phyloP scores from a whole-genome alignment of 768 basidiomycete genomes.

The Lactarius psammicola region DNA sequence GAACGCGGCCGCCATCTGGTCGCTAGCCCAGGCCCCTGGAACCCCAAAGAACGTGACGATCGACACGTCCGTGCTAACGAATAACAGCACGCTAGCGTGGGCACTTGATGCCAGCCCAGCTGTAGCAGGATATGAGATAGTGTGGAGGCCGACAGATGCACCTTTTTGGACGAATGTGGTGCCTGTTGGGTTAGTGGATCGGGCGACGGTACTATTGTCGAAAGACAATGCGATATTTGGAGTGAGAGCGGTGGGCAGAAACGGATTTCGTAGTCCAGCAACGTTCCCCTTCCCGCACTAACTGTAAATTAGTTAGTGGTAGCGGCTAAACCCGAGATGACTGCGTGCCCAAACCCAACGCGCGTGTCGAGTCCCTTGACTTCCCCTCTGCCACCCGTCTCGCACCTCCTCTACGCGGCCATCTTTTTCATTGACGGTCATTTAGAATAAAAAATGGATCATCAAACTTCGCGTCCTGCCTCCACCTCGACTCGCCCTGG shows the following conservation, averaged over 20 bases:
- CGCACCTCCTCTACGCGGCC: background rate
- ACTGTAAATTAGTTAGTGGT: background rate
- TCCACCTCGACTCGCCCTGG: slow-evolving; percentile 60
- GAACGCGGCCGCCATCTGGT: slow-evolving; percentile 54
- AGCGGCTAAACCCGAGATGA: slow-evolving; percentile 10
- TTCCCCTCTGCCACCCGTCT: background rate
- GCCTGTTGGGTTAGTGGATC: slow-evolving; percentile 45
- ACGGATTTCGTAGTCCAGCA: slow-evolving; percentile 54
- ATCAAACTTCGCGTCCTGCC: slow-evolving; percentile 54
- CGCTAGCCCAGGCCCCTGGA: slow-evolving; percentile 54
- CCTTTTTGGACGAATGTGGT: slow-evolving; percentile 51
- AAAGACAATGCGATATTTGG: slow-evolving; percentile 56
- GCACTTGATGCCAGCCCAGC: slow-evolving; percentile 40
- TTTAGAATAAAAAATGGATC: slow-evolving; percentile 41
- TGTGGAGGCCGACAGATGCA: slow-evolving; percentile 50
- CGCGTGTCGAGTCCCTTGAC: slow-evolving; percentile 4
- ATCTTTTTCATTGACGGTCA: background rate
- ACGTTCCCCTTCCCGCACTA: slow-evolving; percentile 35
- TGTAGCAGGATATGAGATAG: slow-evolving; percentile 48
- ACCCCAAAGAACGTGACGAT: slow-evolving; percentile 50
- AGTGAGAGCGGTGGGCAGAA: slow-evolving; percentile 48
- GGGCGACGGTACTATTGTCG: slow-evolving; percentile 43
- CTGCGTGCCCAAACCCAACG: slow-evolving; percentile 1
- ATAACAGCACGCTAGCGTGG: slow-evolving; percentile 55
- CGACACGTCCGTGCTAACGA: slow-evolving; percentile 48